A percentile compares a stretch with the other conserved stretches of the same genome.
phyloP scores from a whole-genome alignment of 352 stramenopile genomes.

The Elongisporangium undulatum region DNA sequence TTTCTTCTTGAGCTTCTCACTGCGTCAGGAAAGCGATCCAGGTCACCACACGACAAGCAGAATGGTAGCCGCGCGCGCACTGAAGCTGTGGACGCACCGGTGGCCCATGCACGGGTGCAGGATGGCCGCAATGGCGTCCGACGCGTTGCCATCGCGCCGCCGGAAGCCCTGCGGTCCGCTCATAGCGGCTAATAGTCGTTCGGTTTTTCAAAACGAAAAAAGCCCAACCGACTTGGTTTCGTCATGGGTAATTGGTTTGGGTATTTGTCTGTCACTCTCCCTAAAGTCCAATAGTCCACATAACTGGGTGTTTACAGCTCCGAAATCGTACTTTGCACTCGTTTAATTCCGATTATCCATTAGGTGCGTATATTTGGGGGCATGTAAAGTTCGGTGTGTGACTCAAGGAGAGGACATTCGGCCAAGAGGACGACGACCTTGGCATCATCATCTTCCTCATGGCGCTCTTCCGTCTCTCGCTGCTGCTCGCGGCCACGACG shows the following conservation, averaged over 20 bases:
- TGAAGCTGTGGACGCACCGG: constrained; percentile 17
- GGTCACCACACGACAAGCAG: background rate
- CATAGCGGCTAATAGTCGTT: constrained; percentile 22
- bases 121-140: constrained; percentile 58
- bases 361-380: constrained; percentile 1
- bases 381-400: background rate
- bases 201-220: background rate
- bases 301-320: too few relatives aligned
- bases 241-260: background rate
- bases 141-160: constrained; percentile 61
- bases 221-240: background rate
- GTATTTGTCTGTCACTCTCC: too few relatives aligned
- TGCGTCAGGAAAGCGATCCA: constrained; percentile 9
- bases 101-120: constrained; percentile 58
- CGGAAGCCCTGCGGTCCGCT: constrained; percentile 37
- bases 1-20: constrained; percentile 48
- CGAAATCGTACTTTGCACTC: background rate
- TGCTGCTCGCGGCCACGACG: background rate
- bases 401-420: background rate
- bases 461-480: background rate
- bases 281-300: too few relatives aligned
- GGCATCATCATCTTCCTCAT: background rate
- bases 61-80: background rate
- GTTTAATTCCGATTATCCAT: background rate
- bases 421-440: background rate